Percentiles rank a stretch among this genome's conserved stretches.
Evolutionary conservation across 306 rosid species (phyloP).

Genomic region (Vachellia pachyceras): DNA sequence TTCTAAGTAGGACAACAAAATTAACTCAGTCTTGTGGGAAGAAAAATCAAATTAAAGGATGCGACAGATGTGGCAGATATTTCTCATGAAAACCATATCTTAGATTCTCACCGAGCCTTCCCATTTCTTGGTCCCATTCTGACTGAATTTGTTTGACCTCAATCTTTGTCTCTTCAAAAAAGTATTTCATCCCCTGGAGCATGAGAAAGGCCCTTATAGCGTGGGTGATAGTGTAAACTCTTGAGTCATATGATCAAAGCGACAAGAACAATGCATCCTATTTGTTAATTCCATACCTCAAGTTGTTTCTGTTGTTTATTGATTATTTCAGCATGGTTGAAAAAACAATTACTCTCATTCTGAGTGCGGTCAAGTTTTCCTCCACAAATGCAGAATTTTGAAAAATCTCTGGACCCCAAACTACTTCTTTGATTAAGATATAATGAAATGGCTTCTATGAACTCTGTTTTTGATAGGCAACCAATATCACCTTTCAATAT

Average conservation of each 20-base stretch:
- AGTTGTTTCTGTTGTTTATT: constrained; percentile 73
- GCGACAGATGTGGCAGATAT: neutral
- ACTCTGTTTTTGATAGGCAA: constrained; percentile 65
- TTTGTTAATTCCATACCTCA: constrained; percentile 53
- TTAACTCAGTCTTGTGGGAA: constrained; percentile 21
- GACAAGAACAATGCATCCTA: constrained; percentile 1
- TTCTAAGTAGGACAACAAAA: constrained; percentile 52
- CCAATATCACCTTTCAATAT: constrained; percentile 63
- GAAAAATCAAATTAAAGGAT: constrained; percentile 12
- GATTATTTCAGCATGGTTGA: constrained; percentile 52
- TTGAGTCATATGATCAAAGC: neutral
- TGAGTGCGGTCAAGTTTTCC: constrained; percentile 56
- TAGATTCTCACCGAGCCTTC: constrained; percentile 72
- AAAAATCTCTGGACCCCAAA: constrained; percentile 68
- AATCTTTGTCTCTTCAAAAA: constrained; percentile 59
- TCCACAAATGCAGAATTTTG: constrained; percentile 77
- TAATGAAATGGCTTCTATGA: constrained; percentile 64
- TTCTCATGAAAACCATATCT: constrained; percentile 35
- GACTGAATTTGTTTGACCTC: constrained; percentile 68
- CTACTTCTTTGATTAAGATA: constrained; percentile 72
- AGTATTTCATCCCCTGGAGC: constrained; percentile 64
- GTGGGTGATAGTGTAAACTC: constrained; percentile 23
- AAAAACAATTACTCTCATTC: constrained; percentile 38
- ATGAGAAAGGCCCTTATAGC: constrained; percentile 21
- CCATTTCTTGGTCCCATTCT: constrained; percentile 70